Base-by-base conservation (phyloP, 305 asterid species). In the Ajuga reptans region DNA sequence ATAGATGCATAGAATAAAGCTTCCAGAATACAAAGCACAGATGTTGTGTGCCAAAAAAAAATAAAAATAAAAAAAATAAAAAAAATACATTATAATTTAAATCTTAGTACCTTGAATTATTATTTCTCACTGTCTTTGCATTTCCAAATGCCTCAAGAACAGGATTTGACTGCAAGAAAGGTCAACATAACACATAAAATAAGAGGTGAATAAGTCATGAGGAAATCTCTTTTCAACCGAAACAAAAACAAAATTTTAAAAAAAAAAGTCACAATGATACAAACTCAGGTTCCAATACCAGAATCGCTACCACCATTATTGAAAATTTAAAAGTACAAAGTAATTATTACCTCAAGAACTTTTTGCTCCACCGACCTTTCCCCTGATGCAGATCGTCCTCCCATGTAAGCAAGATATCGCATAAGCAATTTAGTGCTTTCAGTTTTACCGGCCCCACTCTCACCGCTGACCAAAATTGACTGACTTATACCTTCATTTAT, bases 371-470 rank as follows among this genome's bases (percentile, higher is more conserved):
- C 96, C 16, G 87, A 57, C 77, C 96, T 85, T 73, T 89, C 96
- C 77, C 83, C 95, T 37, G 80, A 58, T 54, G 78, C 83, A 64
- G 90, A 76, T 62, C 96, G 84, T 46, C 96, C 96, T 21, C 96
- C 96, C 96, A 89, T 85, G 81, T 83, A 89, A 73, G 96, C 96
- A 78, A 89, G 95, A 81, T 89, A 89, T 9, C 77, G 88, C 96
- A 89, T 89, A 36, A 89, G 88, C 83, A 67, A 78, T 77, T 89
- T 89, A 16, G 96, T 89, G 80, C 95, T 89, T 81, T 89, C 96
- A 45, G 95, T 89, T 85, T 89, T 87, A 81, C 96, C 96, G 2
- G 96, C 96, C 73, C 96, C 96, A 83, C 95, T 89, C 84, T 89
- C 96, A 59, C 96, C 96, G 39, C 96, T 89, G 62, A 89, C 96